Conservation (phyloP, 176 grass and related monocot genomes). For the Oryza officinalis region DNA sequence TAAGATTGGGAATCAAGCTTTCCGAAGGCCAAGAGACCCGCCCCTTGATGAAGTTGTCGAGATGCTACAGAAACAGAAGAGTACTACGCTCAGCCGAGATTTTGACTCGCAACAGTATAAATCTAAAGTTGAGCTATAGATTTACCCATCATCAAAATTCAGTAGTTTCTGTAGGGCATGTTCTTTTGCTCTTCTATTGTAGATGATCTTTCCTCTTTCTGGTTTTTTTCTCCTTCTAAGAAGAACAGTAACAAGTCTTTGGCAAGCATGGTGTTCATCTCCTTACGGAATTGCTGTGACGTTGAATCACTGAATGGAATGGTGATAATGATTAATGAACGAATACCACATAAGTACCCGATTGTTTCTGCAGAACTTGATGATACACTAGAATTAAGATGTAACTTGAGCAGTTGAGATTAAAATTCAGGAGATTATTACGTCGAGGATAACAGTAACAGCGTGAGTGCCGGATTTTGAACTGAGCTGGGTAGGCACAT, state of each 20-base stretch:
- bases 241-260: not conserved
- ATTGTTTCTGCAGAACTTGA: not conserved
- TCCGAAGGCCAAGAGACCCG: slow-evolving; percentile 80
- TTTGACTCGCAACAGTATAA: not conserved
- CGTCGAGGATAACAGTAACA: too few species aligned
- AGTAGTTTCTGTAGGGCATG: not conserved
- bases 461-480: too few species aligned
- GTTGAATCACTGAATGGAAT: not conserved
- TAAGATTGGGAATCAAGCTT: slow-evolving; percentile 70
- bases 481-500: too few species aligned
- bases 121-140: slow-evolving; percentile 46
- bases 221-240: not conserved
- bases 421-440: not conserved
- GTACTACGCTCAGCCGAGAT: slow-evolving; percentile 7
- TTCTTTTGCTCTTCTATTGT: not conserved
- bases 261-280: not conserved
- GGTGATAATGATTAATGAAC: too few species aligned
- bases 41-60: slow-evolving; percentile 68
- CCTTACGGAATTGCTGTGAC: not conserved
- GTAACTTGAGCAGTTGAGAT: too few species aligned
- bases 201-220: not conserved
- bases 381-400: too few species aligned
- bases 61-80: slow-evolving; percentile 47
- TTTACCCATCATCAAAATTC: not conserved
- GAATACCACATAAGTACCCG: not conserved